phyloP scores from a whole-genome alignment of 345 rosid species.

The Murraya koenigii region DNA sequence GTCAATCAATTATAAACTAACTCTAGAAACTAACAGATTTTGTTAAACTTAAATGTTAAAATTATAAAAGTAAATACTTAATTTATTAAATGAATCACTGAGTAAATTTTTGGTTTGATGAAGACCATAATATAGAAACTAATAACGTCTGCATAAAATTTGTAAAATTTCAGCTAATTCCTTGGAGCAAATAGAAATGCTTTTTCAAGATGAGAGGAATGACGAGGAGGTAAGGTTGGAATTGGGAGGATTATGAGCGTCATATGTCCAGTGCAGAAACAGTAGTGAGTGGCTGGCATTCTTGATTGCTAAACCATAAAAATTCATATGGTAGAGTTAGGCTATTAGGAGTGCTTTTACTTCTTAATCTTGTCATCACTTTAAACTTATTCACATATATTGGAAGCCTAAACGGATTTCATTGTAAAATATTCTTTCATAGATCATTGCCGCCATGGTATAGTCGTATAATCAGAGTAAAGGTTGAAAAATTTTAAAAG shows the following conservation, averaged over 20 bases:
- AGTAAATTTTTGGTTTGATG: too few species aligned
- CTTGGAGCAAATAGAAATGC: constrained; percentile 54
- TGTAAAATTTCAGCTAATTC: constrained; percentile 18
- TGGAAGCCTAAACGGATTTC: background rate
- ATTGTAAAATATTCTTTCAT: background rate
- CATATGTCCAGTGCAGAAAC: background rate
- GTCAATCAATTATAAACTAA: too few species aligned
- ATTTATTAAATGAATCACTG: too few species aligned
- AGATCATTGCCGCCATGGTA: background rate
- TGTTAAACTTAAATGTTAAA: too few species aligned
- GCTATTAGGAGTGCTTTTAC: background rate
- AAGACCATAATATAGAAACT: too few species aligned
- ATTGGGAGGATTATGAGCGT: constrained; percentile 20
- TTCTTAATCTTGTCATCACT: background rate
- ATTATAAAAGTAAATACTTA: too few species aligned
- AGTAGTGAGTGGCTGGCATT: background rate
- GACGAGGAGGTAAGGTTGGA: constrained; percentile 27
- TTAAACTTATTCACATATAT: background rate
- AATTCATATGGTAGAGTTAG: background rate
- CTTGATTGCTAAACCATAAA: background rate
- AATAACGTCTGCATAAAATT: too few species aligned
- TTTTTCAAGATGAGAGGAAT: constrained; percentile 35
- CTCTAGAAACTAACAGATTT: too few species aligned
- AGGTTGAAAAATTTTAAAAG: too few species aligned
- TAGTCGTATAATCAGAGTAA: too few species aligned